These are phyloP conservation scores for Chrysosporium queenslandicum DNA, from an alignment of 2,329 filamentous ascomycete genomes.

Conservation along the genomic window DNA sequence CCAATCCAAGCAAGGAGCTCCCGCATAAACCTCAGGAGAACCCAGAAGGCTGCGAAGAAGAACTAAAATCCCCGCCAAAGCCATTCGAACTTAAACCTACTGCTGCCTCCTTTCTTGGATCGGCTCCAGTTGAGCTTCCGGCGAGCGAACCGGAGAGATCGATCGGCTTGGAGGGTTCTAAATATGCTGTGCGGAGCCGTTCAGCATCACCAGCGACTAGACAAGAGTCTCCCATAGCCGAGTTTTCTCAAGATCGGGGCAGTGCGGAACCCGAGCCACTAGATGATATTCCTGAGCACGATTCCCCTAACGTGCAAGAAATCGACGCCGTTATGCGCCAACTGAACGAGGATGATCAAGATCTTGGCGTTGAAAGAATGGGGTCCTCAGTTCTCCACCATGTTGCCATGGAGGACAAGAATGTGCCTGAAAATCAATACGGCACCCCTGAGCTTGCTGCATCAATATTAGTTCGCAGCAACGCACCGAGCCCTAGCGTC, in stretches of 20 bases:
- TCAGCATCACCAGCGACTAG: slow-evolving; percentile 16
- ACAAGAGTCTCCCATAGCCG: slow-evolving; percentile 13
- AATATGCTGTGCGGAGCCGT: slow-evolving; percentile 27
- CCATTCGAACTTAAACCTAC: slow-evolving; percentile 50
- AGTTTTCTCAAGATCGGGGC: slow-evolving; percentile 8
- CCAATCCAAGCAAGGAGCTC: not conserved
- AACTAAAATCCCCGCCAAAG: slow-evolving; percentile 40
- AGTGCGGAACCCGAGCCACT: slow-evolving; percentile 12
- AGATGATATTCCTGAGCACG: slow-evolving; percentile 22
- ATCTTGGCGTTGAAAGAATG: slow-evolving; percentile 61
- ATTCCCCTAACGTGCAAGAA: slow-evolving; percentile 48
- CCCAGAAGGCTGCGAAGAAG: slow-evolving; percentile 9
- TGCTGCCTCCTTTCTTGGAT: slow-evolving; percentile 14
- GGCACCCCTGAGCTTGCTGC: slow-evolving; percentile 13
- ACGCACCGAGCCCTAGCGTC: slow-evolving; percentile 65
- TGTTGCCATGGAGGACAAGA: slow-evolving; percentile 6
- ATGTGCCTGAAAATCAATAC: slow-evolving; percentile 5
- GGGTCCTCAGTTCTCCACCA: slow-evolving; percentile 25
- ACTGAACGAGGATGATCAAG: slow-evolving; percentile 62
- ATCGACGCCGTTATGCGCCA: slow-evolving; percentile 90
- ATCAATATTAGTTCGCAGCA: slow-evolving; percentile 44
- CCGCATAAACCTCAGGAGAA: not conserved
- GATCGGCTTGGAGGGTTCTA: slow-evolving; percentile 28
- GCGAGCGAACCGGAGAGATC: slow-evolving; percentile 13
- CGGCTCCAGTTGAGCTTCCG: slow-evolving; percentile 16